Percentiles rank a stretch among this genome's conserved stretches.
phyloP scores from a whole-genome alignment of 139 green algal species.

The Chlamydomonas asymmetrica region DNA sequence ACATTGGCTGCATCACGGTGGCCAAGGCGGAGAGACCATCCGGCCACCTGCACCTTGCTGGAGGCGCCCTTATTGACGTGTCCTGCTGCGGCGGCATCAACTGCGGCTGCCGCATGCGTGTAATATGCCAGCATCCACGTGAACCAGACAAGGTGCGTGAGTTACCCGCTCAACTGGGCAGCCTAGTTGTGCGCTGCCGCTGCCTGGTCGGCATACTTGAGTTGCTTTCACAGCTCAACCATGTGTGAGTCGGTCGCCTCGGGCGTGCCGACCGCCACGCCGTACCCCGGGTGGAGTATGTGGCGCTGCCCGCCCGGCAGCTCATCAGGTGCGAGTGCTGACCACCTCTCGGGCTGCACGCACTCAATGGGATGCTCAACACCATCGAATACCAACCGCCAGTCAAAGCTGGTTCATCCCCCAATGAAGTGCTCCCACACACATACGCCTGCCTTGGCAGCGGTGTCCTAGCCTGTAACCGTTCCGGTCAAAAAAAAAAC shows the following conservation, averaged over 20 bases:
- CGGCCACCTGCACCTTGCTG: not conserved
- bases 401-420: not conserved
- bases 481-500: not conserved
- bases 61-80: not conserved
- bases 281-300: slow-evolving; percentile 97
- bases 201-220: slow-evolving; percentile 41
- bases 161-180: not conserved
- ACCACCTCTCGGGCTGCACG: slow-evolving; percentile 78
- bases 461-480: not conserved
- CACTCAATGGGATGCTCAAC: slow-evolving; percentile 66
- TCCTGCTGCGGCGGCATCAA: not conserved
- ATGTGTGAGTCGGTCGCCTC: slow-evolving; percentile 84
- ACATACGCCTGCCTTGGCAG: not conserved
- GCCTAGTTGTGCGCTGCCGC: slow-evolving; percentile 7
- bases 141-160: not conserved
- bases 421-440: not conserved
- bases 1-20: too few relatives aligned
- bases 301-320: slow-evolving; percentile 84
- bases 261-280: slow-evolving; percentile 92
- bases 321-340: too few relatives aligned
- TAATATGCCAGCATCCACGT: not conserved
- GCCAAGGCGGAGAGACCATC: not conserved
- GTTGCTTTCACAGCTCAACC: slow-evolving; percentile 68
- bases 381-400: not conserved
- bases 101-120: not conserved